Evolutionary conservation across 495 filamentous ascomycete species (phyloP), one percentile per base, ranked within the genome.

Genomic region (Aspergillus heteromorphus): DNA sequence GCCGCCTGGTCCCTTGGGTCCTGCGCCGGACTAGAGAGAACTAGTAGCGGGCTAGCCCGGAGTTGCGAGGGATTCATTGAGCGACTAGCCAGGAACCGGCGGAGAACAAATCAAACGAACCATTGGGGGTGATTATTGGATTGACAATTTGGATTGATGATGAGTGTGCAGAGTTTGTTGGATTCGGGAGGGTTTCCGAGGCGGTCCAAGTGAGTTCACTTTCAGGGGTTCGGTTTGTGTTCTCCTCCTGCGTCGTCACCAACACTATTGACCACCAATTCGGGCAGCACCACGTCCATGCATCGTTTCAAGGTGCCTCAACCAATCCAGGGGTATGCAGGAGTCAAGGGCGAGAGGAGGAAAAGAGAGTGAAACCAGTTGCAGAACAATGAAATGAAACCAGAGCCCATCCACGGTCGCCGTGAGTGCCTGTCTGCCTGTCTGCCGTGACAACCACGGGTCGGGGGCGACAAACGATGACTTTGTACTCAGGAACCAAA

Each of bases 401-500:
- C n/a, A n/a, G n/a, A n/a, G n/a, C n/a, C 23, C 23, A 27, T 27
- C 23, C 23, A 7, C 23, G 23, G 23, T 27, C 23, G 23, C 23
- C 4, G 23, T 7, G 23, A 38, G 34, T 4, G 11, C 34, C 11
- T n/a, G 34, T 5, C 11, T 7, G 23, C 13, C 10, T 4, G 11
- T 13, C 11, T n/a, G 34, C 13, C 11, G 34, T 38, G 34, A 38
- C 11, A 38, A 38, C 34, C 34, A 38, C 34, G 34, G 34, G 4
- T 38, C 11, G 14, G 30, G 30, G 14, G 30, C 9, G 1, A 2
- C 30, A 34, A 10, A 8, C 7, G 30, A 13, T 1, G 9, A 13
- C 9, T 34, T 34, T 8, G 27, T 1, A 13, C 25, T 42, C 53
- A 55, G 53, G 53, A 55, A 55, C 53, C 53, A 16, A 55, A 55